These are phyloP conservation scores for Geotrichum cucujoidarum DNA, from an alignment of 1,139 yeast species.

Conservation along the genomic window DNA sequence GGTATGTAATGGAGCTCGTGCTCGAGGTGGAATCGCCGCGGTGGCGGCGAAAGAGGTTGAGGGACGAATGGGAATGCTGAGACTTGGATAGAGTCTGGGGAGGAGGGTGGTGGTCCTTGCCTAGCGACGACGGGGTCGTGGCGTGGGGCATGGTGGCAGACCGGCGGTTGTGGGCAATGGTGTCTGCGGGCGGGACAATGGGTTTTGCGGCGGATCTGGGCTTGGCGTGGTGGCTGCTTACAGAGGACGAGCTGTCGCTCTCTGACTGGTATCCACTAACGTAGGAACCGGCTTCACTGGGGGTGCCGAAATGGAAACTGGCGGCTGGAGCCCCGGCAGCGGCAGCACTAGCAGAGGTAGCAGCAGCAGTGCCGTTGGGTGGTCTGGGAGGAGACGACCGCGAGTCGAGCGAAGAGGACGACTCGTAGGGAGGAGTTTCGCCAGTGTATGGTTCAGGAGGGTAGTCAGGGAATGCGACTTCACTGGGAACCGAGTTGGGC, in stretches of 20 bases:
- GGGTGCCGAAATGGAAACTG: not conserved
- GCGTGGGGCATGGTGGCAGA: not conserved
- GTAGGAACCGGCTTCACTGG: not conserved
- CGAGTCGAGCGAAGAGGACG: not conserved
- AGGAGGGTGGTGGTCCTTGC: not conserved
- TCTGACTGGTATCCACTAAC: not conserved
- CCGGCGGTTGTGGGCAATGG: not conserved
- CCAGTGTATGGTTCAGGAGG: not conserved
- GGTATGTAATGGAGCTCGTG: not conserved
- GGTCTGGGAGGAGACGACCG: not conserved
- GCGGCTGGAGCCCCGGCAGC: too few relatives aligned
- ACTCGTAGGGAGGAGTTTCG: not conserved
- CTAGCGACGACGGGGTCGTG: not conserved
- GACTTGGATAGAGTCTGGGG: not conserved
- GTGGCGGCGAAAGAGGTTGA: constrained; percentile 27
- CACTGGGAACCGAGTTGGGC: too few relatives aligned
- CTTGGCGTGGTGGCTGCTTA: not conserved
- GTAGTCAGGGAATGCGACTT: not conserved
- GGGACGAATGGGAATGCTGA: constrained; percentile 27
- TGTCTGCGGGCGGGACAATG: not conserved
- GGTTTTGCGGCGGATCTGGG: not conserved
- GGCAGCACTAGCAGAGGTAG: too few relatives aligned
- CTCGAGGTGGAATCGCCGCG: constrained; percentile 25
- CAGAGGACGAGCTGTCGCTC: not conserved
- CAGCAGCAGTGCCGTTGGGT: not conserved